phyloP scores from a whole-genome alignment of 2,329 filamentous ascomycete species.

The Fusarium agapanthi region DNA sequence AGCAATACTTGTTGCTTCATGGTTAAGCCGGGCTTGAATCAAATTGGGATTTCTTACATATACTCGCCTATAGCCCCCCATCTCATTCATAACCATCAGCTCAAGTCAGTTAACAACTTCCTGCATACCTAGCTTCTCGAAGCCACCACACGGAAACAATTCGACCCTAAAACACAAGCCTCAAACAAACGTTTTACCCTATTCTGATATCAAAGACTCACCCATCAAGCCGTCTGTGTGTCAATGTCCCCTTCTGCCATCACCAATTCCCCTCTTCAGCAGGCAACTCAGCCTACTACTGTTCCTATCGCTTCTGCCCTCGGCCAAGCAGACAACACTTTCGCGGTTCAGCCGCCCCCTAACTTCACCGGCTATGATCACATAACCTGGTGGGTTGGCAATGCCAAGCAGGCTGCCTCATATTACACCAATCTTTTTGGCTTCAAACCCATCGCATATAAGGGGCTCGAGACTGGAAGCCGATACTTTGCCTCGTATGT shows the following conservation, averaged over 20 bases:
- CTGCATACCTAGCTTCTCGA: slow-evolving; percentile 22
- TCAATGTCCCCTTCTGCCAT: slow-evolving; percentile 69
- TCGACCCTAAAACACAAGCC: slow-evolving; percentile 13
- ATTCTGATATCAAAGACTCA: slow-evolving; percentile 16
- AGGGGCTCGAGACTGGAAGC: slow-evolving; percentile 87
- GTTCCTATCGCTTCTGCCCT: slow-evolving; percentile 43
- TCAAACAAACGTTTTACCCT: slow-evolving; percentile 3
- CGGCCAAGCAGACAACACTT: slow-evolving; percentile 54
- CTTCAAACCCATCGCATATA: slow-evolving; percentile 83
- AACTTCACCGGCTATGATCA: slow-evolving; percentile 89
- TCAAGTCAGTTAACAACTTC: slow-evolving; percentile 8
- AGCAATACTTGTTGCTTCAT: slow-evolving; percentile 18
- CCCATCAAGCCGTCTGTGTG: slow-evolving; percentile 35
- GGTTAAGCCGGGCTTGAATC: slow-evolving; percentile 35
- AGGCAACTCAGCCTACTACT: slow-evolving; percentile 52
- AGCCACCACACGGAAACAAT: slow-evolving; percentile 13
- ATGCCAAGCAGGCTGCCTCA: slow-evolving; percentile 91
- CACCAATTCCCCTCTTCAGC: slow-evolving; percentile 57
- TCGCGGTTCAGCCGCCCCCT: slow-evolving; percentile 60
- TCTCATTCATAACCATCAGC: slow-evolving; percentile 1
- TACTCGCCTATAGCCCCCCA: slow-evolving; percentile 17
- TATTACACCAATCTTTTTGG: slow-evolving; percentile 91
- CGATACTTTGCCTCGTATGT: slow-evolving; percentile 86
- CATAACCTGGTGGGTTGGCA: slow-evolving; percentile 95
- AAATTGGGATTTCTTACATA: slow-evolving; percentile 39